Percentiles rank a stretch among this genome's conserved stretches.
phyloP scores from a whole-genome alignment of 768 basidiomycete genomes.

The Auriscalpium microsporum region DNA sequence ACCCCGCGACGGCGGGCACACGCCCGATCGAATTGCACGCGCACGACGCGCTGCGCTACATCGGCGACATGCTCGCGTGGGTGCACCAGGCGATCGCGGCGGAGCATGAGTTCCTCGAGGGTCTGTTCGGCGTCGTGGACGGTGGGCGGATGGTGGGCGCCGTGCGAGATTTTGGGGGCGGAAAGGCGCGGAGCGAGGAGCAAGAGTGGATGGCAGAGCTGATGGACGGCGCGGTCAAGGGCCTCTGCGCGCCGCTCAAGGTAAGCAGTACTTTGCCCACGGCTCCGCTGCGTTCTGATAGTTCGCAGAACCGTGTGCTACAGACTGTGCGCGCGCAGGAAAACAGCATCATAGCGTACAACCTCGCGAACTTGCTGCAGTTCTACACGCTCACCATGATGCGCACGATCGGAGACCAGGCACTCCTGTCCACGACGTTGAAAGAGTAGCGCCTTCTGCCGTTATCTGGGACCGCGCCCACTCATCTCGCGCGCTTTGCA shows the following conservation, averaged over 20 bases:
- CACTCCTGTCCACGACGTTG: constrained; percentile 66
- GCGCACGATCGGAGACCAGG: constrained; percentile 81
- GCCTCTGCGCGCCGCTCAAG: constrained; percentile 83
- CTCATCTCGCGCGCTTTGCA: constrained; percentile 21
- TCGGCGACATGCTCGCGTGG: constrained; percentile 99
- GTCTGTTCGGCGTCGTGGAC: constrained; percentile 67
- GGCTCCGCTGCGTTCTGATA: neutral
- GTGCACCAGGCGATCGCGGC: constrained; percentile 93
- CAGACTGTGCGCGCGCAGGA: constrained; percentile 93
- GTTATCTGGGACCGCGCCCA: neutral
- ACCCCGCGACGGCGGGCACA: constrained; percentile 76
- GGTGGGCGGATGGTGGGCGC: constrained; percentile 66
- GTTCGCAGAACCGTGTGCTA: constrained; percentile 67
- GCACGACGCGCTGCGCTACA: constrained; percentile 92
- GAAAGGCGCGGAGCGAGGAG: constrained; percentile 40
- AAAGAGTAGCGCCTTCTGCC: constrained; percentile 47
- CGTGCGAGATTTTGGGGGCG: constrained; percentile 35
- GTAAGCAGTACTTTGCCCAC: constrained; percentile 29
- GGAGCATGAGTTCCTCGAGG: constrained; percentile 89
- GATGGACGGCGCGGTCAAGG: constrained; percentile 75
- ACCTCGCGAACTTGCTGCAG: constrained; percentile 88
- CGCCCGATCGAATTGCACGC: constrained; percentile 96
- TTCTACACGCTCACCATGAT: constrained; percentile 93
- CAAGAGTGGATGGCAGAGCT: constrained; percentile 75
- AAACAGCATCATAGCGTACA: constrained; percentile 85